phyloP scores from a whole-genome alignment of 805 yeast species.

The Starmerella stellata region DNA sequence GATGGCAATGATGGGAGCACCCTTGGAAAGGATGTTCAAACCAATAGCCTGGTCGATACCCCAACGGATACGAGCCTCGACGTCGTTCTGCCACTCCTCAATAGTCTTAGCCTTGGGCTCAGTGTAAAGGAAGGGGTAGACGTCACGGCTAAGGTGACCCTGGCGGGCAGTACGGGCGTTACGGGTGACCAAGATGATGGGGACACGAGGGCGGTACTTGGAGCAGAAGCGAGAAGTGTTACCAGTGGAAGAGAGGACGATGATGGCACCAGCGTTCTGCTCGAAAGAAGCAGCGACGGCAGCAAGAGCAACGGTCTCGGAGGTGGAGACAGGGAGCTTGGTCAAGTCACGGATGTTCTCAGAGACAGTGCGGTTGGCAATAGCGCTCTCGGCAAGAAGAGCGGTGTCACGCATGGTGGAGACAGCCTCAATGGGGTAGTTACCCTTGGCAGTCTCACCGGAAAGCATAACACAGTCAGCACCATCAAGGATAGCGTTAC shows the following conservation, averaged over 20 bases:
- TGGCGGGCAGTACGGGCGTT: constrained; percentile 83
- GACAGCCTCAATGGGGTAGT: constrained; percentile 94
- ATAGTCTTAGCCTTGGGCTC: constrained; percentile 33
- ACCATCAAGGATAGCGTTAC: constrained; percentile 97
- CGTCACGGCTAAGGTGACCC: constrained; percentile 95
- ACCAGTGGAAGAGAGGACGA: constrained; percentile 90
- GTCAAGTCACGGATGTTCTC: constrained; percentile 78
- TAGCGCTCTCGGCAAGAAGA: constrained; percentile 88
- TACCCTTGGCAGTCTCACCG: constrained; percentile 99
- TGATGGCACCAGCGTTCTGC: constrained; percentile 90
- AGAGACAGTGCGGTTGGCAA: constrained; percentile 65
- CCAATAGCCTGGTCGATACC: constrained; percentile 80
- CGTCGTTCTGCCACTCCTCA: constrained; percentile 89
- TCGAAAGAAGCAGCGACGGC: constrained; percentile 94
- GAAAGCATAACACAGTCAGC: constrained; percentile 99
- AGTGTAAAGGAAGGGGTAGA: constrained; percentile 82
- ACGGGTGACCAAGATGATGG: constrained; percentile 96
- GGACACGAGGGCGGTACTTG: constrained; percentile 94
- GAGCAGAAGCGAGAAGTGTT: constrained; percentile 88
- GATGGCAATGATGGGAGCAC: constrained; percentile 80
- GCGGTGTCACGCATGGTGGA: constrained; percentile 97
- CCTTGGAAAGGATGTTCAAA: constrained; percentile 68
- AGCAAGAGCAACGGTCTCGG: constrained; percentile 93
- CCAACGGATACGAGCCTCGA: constrained; percentile 82
- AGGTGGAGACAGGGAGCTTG: constrained; percentile 73